Percentiles rank a stretch among this genome's conserved stretches.
These are phyloP conservation scores for Mangifera indica DNA, from an alignment of 345 rosid species.

Conservation along the genomic window DNA sequence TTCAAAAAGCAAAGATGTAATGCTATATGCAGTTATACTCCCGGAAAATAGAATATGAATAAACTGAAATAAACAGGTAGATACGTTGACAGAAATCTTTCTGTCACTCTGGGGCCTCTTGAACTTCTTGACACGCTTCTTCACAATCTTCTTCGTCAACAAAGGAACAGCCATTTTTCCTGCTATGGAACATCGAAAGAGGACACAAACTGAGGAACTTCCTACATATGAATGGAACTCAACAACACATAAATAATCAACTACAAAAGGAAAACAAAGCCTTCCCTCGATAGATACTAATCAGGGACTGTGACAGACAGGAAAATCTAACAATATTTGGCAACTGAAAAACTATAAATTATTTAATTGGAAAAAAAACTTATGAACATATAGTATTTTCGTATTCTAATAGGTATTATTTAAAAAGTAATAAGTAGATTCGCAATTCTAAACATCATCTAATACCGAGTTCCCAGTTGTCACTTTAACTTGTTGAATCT, in stretches of 20 bases:
- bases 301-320: neutral
- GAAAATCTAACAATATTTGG: neutral
- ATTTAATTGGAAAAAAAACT: neutral
- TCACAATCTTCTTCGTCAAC: conserved; percentile 57
- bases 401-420: no score
- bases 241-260: no score
- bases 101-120: conserved; percentile 70
- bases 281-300: neutral
- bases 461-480: no score
- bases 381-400: no score
- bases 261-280: no score
- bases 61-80: neutral
- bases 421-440: no score
- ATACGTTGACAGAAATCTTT: conserved; percentile 56
- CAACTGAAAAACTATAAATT: neutral
- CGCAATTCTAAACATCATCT: no score
- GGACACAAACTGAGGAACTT: neutral
- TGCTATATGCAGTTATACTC: no score
- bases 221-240: no score
- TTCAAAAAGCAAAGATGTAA: no score
- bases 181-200: neutral
- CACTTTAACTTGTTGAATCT: neutral
- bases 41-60: neutral
- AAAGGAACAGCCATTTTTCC: conserved; percentile 61
- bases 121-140: conserved; percentile 68